Evolutionary conservation across 1,284 basidiomycete species (phyloP).

Genomic region (Ganoderma lucidum): DNA sequence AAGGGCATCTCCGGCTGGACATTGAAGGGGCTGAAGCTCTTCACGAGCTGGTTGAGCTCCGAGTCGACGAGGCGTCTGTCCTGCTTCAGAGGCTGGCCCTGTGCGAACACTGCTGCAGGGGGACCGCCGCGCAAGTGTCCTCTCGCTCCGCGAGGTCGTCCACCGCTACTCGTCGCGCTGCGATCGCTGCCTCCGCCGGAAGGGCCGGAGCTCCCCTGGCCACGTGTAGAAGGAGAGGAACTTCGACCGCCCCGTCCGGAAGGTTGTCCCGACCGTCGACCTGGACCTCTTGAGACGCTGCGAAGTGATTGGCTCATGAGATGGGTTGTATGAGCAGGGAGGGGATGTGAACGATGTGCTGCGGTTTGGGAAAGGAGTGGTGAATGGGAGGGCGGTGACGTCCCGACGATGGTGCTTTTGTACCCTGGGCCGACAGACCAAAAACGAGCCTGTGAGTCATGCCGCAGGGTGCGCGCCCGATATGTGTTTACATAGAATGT

Average conservation of each 20-base stretch:
- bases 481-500: not conserved
- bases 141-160: not conserved
- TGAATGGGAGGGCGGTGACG: not conserved
- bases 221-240: slow-evolving; percentile 23
- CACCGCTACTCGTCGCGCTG: not conserved
- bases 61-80: slow-evolving; percentile 49
- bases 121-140: slow-evolving; percentile 28
- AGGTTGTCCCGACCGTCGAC: slow-evolving; percentile 11
- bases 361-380: not conserved
- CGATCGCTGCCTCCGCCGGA: not conserved
- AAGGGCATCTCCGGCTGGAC: slow-evolving; percentile 56
- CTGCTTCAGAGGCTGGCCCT: slow-evolving; percentile 47
- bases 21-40: slow-evolving; percentile 49
- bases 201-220: slow-evolving; percentile 28
- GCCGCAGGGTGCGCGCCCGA: not conserved
- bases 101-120: slow-evolving; percentile 41
- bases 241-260: slow-evolving; percentile 12
- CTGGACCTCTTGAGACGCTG: slow-evolving; percentile 17
- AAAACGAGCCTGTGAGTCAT: not conserved
- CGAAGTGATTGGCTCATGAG: slow-evolving; percentile 23
- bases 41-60: slow-evolving; percentile 51
- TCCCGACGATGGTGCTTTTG: not conserved
- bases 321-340: not conserved
- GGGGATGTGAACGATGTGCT: not conserved
- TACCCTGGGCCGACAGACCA: not conserved